Percentiles rank a stretch among this genome's conserved stretches.
Conservation (phyloP, 73 alveolate species). For the Paraurostyla sp. region DNA sequence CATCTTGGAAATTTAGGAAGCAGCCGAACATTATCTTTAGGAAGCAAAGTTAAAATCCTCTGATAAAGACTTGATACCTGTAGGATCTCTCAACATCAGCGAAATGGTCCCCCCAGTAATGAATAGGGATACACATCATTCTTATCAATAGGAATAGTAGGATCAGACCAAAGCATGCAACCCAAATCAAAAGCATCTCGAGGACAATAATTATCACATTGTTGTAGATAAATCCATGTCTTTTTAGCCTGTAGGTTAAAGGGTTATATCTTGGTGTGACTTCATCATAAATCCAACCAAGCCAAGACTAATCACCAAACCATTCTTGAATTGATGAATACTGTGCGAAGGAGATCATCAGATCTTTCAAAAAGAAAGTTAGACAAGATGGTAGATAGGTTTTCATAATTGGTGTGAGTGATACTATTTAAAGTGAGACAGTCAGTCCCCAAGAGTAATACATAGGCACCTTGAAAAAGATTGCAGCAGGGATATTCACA, state of each 20-base stretch:
- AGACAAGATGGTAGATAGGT: conserved; percentile 49
- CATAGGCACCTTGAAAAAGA: conserved; percentile 40
- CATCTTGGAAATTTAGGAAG: conserved; percentile 33
- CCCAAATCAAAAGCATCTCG: conserved; percentile 44
- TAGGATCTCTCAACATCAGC: conserved; percentile 37
- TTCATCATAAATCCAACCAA: not conserved
- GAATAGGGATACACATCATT: conserved; percentile 28
- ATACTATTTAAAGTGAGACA: conserved; percentile 5
- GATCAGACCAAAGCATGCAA: not conserved
- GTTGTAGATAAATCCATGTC: conserved; percentile 47
- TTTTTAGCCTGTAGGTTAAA: conserved; percentile 11
- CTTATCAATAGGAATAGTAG: not conserved
- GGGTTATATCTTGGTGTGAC: conserved; percentile 34
- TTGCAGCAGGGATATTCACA: conserved; percentile 45
- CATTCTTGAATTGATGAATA: conserved; percentile 20
- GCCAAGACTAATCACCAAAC: conserved; percentile 33
- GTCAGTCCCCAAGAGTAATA: conserved; percentile 53
- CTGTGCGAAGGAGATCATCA: conserved; percentile 33
- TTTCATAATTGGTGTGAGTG: conserved; percentile 55
- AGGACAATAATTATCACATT: not conserved
- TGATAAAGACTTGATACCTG: conserved; percentile 42
- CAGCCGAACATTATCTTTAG: conserved; percentile 6
- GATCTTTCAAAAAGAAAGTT: conserved; percentile 25
- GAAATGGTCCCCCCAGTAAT: conserved; percentile 52
- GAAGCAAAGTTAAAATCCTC: conserved; percentile 41